Evolutionary conservation across 306 rosid species (phyloP).

Genomic region (Pyrus communis): DNA sequence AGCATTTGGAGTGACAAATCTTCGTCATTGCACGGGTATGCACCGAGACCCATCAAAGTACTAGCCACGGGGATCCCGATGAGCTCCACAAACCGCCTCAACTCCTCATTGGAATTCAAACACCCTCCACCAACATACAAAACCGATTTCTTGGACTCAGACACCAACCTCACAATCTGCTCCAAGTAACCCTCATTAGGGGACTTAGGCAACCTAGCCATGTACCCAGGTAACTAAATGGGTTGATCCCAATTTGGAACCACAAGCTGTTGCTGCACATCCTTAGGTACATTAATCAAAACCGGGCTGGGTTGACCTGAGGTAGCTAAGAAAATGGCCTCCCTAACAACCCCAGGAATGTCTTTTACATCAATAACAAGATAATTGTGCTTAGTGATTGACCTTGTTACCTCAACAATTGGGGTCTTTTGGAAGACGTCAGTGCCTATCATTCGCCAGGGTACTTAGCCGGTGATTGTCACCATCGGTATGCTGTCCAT

Average conservation of each 20-base stretch:
- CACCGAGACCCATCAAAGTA: conserved; percentile 86
- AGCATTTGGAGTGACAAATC: conserved; percentile 66
- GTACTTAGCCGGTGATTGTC: conserved; percentile 89
- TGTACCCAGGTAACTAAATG: too few relatives aligned
- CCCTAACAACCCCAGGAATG: conserved; percentile 65
- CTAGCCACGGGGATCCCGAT: conserved; percentile 77
- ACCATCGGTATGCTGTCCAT: conserved; percentile 67
- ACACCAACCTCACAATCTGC: conserved; percentile 47
- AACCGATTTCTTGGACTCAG: conserved; percentile 63
- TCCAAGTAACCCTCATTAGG: too few relatives aligned
- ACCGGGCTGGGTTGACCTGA: conserved; percentile 33
- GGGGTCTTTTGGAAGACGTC: conserved; percentile 94
- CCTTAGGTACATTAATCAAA: too few relatives aligned
- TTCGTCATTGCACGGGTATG: conserved; percentile 37
- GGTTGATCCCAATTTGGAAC: too few relatives aligned
- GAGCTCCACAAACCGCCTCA: conserved; percentile 54
- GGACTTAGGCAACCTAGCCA: too few relatives aligned
- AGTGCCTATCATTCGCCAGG: conserved; percentile 83
- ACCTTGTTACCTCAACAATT: conserved; percentile 78
- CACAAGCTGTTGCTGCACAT: conserved; percentile 45
- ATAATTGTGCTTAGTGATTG: conserved; percentile 83
- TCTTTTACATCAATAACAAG: conserved; percentile 87
- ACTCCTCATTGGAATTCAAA: conserved; percentile 61
- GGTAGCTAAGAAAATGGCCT: conserved; percentile 65
- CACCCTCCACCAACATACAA: conserved; percentile 87